These are phyloP conservation scores for Suillus lakei DNA, from an alignment of 768 basidiomycete species.

Conservation along the genomic window DNA sequence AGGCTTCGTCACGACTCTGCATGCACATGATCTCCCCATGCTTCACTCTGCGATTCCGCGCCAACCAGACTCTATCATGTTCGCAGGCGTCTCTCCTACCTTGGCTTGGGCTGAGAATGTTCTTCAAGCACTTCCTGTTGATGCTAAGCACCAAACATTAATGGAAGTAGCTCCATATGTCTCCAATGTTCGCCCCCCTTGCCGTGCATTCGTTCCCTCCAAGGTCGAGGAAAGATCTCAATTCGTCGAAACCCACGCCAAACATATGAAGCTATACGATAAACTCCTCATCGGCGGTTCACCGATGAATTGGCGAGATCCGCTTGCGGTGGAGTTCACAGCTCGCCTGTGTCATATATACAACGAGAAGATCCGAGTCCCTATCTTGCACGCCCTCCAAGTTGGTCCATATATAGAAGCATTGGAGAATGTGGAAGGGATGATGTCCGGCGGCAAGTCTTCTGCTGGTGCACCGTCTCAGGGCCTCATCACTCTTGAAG, in stretches of 20 bases:
- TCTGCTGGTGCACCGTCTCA: conserved; percentile 9
- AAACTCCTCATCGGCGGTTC: conserved; percentile 51
- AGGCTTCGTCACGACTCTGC: conserved; percentile 79
- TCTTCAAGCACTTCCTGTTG: conserved; percentile 47
- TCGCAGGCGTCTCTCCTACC: conserved; percentile 52
- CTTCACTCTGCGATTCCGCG: conserved; percentile 59
- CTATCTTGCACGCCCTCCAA: conserved; percentile 24
- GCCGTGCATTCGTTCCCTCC: conserved; percentile 40
- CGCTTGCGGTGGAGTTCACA: conserved; percentile 12
- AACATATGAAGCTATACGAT: conserved; percentile 48
- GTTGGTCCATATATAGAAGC: conserved; percentile 26
- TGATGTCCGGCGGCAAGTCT: conserved; percentile 20
- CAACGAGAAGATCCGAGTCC: conserved; percentile 27
- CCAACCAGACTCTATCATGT: conserved; percentile 52
- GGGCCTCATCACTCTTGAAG: conserved; percentile 56
- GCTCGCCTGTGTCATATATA: conserved; percentile 36
- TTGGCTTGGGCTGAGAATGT: conserved; percentile 30
- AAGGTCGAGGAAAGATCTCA: conserved; percentile 37
- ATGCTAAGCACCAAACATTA: conserved; percentile 45
- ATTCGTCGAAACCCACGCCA: conserved; percentile 47
- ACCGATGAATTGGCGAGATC: conserved; percentile 60
- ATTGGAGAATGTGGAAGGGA: conserved; percentile 27
- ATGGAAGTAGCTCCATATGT: conserved; percentile 55
- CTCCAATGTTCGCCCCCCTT: conserved; percentile 47
- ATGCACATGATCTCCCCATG: conserved; percentile 60